phyloP scores from a whole-genome alignment of 2,329 filamentous ascomycete species.

The Xylariales sp. region DNA sequence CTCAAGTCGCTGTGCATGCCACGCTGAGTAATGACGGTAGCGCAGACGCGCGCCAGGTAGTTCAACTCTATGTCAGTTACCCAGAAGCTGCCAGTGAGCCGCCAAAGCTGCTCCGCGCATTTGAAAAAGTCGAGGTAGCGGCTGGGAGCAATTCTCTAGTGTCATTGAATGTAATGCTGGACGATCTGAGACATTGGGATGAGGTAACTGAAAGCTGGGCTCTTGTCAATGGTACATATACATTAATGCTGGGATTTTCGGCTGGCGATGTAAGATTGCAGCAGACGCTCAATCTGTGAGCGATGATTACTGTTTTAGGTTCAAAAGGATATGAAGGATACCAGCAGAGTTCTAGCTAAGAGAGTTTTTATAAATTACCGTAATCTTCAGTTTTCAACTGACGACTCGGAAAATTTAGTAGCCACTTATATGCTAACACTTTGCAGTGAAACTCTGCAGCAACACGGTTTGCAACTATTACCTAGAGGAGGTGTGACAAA shows the following conservation, averaged over 20 bases:
- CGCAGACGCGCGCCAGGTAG: conserved; percentile 8
- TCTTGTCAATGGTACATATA: conserved; percentile 5
- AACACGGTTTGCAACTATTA: no score
- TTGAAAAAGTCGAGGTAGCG: neutral
- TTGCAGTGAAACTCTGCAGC: no score
- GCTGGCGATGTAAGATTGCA: conserved; percentile 31
- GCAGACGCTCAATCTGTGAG: conserved; percentile 30
- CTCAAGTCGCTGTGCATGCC: conserved; percentile 10
- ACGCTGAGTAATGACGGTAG: conserved; percentile 12
- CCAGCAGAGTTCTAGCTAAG: no score
- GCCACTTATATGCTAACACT: no score
- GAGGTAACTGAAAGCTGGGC: conserved; percentile 8
- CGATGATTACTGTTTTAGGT: no score
- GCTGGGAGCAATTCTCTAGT: neutral
- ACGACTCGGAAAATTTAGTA: no score
- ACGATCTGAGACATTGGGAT: conserved; percentile 13
- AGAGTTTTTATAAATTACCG: no score
- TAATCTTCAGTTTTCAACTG: no score
- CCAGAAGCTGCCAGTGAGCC: conserved; percentile 1
- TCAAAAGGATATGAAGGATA: no score
- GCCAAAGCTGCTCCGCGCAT: neutral
- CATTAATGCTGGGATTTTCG: conserved; percentile 8
- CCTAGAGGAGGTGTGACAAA: no score
- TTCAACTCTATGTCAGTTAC: conserved; percentile 1
- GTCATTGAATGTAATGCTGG: conserved; percentile 6